These are phyloP conservation scores for Quillaja saponaria DNA, from an alignment of 306 rosid genomes.

Conservation along the genomic window DNA sequence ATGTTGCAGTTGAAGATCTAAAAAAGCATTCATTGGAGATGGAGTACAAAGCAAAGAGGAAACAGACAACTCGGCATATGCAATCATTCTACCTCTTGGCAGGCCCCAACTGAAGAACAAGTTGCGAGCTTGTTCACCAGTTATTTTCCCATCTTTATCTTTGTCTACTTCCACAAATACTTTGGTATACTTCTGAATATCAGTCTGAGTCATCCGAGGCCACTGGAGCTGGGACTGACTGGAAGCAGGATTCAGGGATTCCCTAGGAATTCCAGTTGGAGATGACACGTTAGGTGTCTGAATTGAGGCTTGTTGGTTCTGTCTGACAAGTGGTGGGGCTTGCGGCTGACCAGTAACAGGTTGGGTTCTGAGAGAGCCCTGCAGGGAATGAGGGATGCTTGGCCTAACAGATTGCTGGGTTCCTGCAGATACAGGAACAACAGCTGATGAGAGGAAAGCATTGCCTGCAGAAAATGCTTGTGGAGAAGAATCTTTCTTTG, in stretches of 20 bases:
- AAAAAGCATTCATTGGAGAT: conserved; percentile 1
- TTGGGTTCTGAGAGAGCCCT: conserved; percentile 49
- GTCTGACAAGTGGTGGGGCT: conserved; percentile 47
- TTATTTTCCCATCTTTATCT: conserved; percentile 94
- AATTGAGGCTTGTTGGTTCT: conserved; percentile 47
- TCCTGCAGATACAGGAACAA: conserved; percentile 54
- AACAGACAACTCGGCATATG: conserved; percentile 12
- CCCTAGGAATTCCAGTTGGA: conserved; percentile 50
- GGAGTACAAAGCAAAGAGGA: conserved; percentile 25
- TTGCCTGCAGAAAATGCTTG: conserved; percentile 46
- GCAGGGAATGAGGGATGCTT: conserved; percentile 44
- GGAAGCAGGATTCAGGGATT: conserved; percentile 56
- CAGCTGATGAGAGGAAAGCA: conserved; percentile 45
- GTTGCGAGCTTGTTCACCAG: conserved; percentile 91
- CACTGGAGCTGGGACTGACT: conserved; percentile 66
- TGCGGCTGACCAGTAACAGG: conserved; percentile 53
- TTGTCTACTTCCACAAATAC: conserved; percentile 91
- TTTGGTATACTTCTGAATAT: conserved; percentile 84
- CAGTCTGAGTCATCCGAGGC: conserved; percentile 85
- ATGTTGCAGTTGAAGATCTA: background rate
- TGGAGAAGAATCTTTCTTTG: conserved; percentile 53
- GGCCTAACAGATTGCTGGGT: conserved; percentile 53
- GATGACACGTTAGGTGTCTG: conserved; percentile 38
- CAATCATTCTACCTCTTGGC: conserved; percentile 73
- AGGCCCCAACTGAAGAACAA: conserved; percentile 92